Base-by-base conservation (phyloP, 2,329 filamentous ascomycete genomes). In the Alternaria sp. region DNA sequence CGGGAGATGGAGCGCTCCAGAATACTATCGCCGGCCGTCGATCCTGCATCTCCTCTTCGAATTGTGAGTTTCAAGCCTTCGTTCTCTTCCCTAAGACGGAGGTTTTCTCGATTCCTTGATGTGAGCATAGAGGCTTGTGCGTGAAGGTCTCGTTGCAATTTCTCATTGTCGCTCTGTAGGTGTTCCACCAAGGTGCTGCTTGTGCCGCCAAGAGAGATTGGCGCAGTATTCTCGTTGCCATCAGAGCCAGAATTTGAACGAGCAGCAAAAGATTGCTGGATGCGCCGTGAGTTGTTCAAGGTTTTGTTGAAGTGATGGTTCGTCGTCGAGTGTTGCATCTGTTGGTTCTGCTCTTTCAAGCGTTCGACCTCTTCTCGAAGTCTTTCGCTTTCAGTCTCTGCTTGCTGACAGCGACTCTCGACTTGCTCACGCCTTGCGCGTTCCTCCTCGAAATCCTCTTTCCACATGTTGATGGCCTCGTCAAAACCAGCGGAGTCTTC, bases 121-220 rank as follows among this genome's bases (percentile, higher is more conserved):
- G 94, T 97, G 34, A 99, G 86, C 93, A 99, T 98, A 0, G 94
- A 97, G 1, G 94, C 96, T 77, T 99, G 95, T 3, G 95, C 95
- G 62, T 94, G 93, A 30, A 98, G 91, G 78, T 98, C 94, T 54
- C 94, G 91, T 54, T 94, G 88, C 32, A 99, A 80, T 76, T 97
- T 94, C 3, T 93, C 92, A 71, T 97, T 98, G 73, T 98, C 94
- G 74, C 94, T 93, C 52, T 92, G 90, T 28, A 98, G 82, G 68
- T 96, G 90, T 63, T 97, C 93, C n/a, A 95, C 91, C 11, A 92
- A 86, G 2, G 93, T 86, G 8, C 87, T 91, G 64, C 85, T 89
- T 1, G 88, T 69, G 20, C 74, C 75, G 28, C 71, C 66, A 28
- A 66, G 56, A 16, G 75, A 75, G 20, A 67, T 38, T 11, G 69